These are phyloP conservation scores for Globisporangium polare DNA, from an alignment of 352 stramenopile species.

Conservation along the genomic window DNA sequence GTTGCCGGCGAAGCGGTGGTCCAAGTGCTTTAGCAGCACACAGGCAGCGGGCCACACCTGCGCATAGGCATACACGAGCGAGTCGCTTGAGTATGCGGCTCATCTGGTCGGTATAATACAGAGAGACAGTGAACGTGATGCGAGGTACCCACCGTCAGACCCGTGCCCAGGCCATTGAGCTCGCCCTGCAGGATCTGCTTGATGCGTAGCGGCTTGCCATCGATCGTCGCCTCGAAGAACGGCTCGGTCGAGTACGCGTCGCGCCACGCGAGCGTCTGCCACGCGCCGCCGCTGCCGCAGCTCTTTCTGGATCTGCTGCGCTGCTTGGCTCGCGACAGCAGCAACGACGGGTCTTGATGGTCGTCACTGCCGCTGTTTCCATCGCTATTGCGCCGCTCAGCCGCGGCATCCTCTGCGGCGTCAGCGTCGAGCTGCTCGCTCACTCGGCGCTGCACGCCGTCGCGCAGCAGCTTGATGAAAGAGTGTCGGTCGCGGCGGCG, in stretches of 20 bases:
- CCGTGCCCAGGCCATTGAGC: slow-evolving; percentile 75
- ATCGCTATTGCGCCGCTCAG: background rate
- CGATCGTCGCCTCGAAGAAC: slow-evolving; percentile 55
- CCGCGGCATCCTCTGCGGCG: slow-evolving; percentile 7
- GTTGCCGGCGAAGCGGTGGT: slow-evolving; percentile 35
- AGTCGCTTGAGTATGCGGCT: too few relatives aligned
- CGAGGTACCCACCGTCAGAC: slow-evolving; percentile 39
- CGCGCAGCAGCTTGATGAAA: slow-evolving; percentile 58
- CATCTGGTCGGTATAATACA: too few relatives aligned
- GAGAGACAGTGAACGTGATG: background rate
- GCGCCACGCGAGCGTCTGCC: slow-evolving; percentile 74
- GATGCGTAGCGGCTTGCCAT: slow-evolving; percentile 40
- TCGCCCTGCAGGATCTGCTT: slow-evolving; percentile 79
- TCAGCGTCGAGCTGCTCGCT: slow-evolving; percentile 17
- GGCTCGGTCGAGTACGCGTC: slow-evolving; percentile 64
- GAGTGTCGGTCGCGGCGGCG: slow-evolving; percentile 18
- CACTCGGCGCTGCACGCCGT: slow-evolving; percentile 58
- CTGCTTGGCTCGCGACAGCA: background rate
- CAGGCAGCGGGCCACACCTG: slow-evolving; percentile 78
- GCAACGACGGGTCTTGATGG: background rate
- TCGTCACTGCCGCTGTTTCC: background rate
- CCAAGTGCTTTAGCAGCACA: slow-evolving; percentile 75
- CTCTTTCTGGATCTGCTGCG: background rate
- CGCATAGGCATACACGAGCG: background rate
- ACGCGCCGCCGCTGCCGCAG: slow-evolving; percentile 14